A percentile compares a stretch with the other conserved stretches of the same genome.
phyloP scores from a whole-genome alignment of 164 flowering plant species.

The Chimonanthus salicifolius region DNA sequence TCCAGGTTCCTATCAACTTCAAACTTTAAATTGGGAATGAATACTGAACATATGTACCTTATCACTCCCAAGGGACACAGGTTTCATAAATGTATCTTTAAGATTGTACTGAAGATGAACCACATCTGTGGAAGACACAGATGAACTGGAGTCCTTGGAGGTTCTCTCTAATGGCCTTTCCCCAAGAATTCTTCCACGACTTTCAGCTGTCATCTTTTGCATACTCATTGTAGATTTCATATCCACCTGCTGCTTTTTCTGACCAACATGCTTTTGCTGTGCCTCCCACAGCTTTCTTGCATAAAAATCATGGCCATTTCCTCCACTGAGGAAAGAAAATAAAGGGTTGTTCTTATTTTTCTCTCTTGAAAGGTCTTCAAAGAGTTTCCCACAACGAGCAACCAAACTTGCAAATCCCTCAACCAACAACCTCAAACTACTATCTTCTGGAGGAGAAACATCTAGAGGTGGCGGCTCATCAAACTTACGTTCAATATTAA shows the following conservation, averaged over 20 bases:
- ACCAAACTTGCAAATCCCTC: slow-evolving; percentile 90
- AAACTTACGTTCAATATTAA: slow-evolving; percentile 28
- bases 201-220: slow-evolving; percentile 81
- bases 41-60: background rate
- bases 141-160: slow-evolving; percentile 35
- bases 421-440: slow-evolving; percentile 57
- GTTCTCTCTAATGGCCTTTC: slow-evolving; percentile 78
- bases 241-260: slow-evolving; percentile 32
- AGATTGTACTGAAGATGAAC: slow-evolving; percentile 54
- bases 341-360: slow-evolving; percentile 73
- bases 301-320: slow-evolving; percentile 76
- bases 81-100: slow-evolving; percentile 77
- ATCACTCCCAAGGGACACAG: slow-evolving; percentile 61
- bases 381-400: slow-evolving; percentile 83
- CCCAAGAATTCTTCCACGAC: slow-evolving; percentile 78
- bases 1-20: background rate
- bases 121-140: slow-evolving; percentile 33
- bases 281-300: slow-evolving; percentile 88
- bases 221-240: slow-evolving; percentile 26
- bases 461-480: slow-evolving; percentile 61
- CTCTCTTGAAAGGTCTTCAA: slow-evolving; percentile 88
- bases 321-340: slow-evolving; percentile 77
- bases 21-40: slow-evolving; percentile 3
- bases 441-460: slow-evolving; percentile 79
- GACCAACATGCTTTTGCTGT: slow-evolving; percentile 50